phyloP scores from a whole-genome alignment of 306 rosid species.

The Calophaca sinica region DNA sequence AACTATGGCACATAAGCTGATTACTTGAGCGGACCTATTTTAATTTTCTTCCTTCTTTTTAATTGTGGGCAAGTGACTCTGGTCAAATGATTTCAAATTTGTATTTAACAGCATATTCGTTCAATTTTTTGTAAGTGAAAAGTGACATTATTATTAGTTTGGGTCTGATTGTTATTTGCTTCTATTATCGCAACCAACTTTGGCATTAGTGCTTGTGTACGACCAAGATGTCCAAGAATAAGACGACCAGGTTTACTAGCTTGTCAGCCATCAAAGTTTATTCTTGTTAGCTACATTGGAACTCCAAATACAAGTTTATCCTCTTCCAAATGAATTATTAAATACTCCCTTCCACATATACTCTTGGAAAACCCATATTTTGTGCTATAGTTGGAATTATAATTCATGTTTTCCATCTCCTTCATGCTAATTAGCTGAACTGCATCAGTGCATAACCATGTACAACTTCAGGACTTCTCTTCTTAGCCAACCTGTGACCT shows the following conservation, averaged over 20 bases:
- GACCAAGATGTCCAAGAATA: constrained; percentile 34
- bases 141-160: background rate
- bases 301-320: constrained; percentile 7
- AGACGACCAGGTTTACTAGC: background rate
- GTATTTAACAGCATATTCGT: background rate
- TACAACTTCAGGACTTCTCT: constrained; percentile 41
- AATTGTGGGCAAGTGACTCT: constrained; percentile 13
- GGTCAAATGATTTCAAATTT: constrained; percentile 31
- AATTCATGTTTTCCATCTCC: constrained; percentile 28
- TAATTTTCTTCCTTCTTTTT: constrained; percentile 24
- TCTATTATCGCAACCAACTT: constrained; percentile 12
- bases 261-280: constrained; percentile 1
- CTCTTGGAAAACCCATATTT: constrained; percentile 28
- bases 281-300: constrained; percentile 12
- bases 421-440: constrained; percentile 36
- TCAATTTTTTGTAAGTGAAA: constrained; percentile 3
- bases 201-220: constrained; percentile 12
- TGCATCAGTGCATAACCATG: constrained; percentile 35
- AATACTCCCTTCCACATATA: constrained; percentile 8
- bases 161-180: constrained; percentile 8
- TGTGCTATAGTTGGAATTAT: constrained; percentile 38
- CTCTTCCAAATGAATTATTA: constrained; percentile 19
- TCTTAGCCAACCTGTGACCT: constrained; percentile 39
- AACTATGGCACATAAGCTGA: constrained; percentile 32
- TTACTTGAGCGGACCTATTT: background rate